These are phyloP conservation scores for Talaromyces sp. DNA, from an alignment of 2,329 filamentous ascomycete species.

Conservation along the genomic window DNA sequence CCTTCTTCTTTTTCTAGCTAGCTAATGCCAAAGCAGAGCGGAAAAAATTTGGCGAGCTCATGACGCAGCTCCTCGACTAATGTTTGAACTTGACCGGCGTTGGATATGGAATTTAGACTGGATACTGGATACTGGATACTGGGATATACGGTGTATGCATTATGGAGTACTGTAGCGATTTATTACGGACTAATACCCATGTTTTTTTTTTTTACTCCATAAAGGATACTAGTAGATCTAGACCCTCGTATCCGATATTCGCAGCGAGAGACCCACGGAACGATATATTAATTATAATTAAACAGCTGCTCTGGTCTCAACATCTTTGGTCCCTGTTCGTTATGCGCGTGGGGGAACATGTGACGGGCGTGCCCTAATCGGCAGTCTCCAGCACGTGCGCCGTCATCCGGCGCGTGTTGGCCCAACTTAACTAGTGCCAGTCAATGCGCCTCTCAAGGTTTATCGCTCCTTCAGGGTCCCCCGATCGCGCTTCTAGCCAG, in stretches of 20 bases:
- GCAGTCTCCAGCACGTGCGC: neutral
- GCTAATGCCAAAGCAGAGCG: slow-evolving; percentile 20
- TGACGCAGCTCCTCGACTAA: neutral
- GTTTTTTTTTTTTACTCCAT: neutral
- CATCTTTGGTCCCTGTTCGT: too few relatives aligned
- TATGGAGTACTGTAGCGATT: neutral
- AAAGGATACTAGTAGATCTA: neutral
- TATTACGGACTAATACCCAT: neutral
- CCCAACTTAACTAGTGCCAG: neutral
- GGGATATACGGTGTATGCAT: slow-evolving; percentile 2
- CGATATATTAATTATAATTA: too few relatives aligned
- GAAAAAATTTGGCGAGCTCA: slow-evolving; percentile 23
- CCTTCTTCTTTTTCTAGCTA: neutral
- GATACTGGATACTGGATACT: neutral
- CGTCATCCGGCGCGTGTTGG: neutral
- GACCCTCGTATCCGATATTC: neutral
- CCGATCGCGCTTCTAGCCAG: too few relatives aligned
- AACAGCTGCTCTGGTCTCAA: too few relatives aligned
- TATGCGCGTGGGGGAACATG: neutral
- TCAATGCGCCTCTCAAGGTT: neutral
- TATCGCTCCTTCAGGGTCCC: neutral
- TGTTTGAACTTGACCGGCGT: neutral
- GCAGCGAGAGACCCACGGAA: too few relatives aligned
- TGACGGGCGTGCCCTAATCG: neutral
- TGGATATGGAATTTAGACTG: neutral